These are phyloP conservation scores for Hydrangea macrophylla DNA, from an alignment of 148 eudicot genomes.

Conservation along the genomic window DNA sequence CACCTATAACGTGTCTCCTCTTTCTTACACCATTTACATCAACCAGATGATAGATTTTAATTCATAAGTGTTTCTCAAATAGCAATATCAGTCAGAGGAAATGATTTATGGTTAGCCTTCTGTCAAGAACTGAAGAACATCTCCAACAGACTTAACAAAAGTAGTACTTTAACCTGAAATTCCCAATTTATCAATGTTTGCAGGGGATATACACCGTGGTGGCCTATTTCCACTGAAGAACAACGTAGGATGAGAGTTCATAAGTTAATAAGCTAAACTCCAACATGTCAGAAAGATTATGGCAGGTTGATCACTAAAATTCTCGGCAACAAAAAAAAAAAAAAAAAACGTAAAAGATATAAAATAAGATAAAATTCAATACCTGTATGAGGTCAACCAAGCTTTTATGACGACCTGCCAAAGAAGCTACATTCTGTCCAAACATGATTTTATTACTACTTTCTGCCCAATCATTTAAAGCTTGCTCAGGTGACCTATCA, in stretches of 20 bases:
- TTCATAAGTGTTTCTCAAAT: too few species aligned
- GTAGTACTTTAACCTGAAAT: not conserved
- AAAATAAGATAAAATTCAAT: slow-evolving; percentile 7
- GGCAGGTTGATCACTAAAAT: not conserved
- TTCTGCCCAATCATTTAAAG: slow-evolving; percentile 39
- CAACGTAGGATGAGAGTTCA: not conserved
- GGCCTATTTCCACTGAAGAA: not conserved
- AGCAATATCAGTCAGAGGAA: not conserved
- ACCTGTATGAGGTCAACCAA: slow-evolving; percentile 55
- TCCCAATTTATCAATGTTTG: not conserved
- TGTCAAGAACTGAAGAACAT: not conserved
- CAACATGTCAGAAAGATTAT: not conserved
- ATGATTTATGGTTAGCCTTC: not conserved
- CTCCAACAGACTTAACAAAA: not conserved
- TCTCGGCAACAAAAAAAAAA: not conserved
- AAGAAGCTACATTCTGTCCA: slow-evolving; percentile 32
- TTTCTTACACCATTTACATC: too few species aligned
- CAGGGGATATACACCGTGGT: not conserved
- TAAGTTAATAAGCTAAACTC: slow-evolving; percentile 1
- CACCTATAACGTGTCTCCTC: too few species aligned
- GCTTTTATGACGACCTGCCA: slow-evolving; percentile 36
- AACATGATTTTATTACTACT: slow-evolving; percentile 25
- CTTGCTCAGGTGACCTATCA: slow-evolving; percentile 35
- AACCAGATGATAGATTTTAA: too few species aligned
- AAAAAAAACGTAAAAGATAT: not conserved